These are phyloP conservation scores for Comarum palustre DNA, from an alignment of 306 rosid genomes.

Conservation along the genomic window DNA sequence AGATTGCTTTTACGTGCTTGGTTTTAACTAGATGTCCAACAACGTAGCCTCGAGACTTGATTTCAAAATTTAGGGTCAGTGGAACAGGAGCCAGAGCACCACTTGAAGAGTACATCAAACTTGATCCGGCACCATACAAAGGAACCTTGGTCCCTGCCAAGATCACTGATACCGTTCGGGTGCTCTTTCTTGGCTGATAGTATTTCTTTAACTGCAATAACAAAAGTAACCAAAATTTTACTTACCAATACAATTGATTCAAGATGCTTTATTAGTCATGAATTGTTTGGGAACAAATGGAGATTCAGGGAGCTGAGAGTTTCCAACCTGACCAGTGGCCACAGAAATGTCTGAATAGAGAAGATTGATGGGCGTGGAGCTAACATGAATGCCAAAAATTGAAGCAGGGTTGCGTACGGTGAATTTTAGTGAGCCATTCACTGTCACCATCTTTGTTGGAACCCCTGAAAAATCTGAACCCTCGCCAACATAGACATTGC, in stretches of 20 bases:
- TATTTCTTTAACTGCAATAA: constrained; percentile 67
- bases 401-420: constrained; percentile 82
- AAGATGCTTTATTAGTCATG: background rate
- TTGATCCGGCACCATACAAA: constrained; percentile 82
- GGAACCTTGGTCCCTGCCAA: constrained; percentile 73
- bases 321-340: constrained; percentile 74
- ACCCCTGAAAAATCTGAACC: constrained; percentile 86
- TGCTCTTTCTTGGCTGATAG: constrained; percentile 83
- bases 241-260: constrained; percentile 6
- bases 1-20: constrained; percentile 52
- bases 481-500: constrained; percentile 65
- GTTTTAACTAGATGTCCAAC: constrained; percentile 84
- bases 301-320: background rate
- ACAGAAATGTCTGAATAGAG: constrained; percentile 66
- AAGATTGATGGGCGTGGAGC: constrained; percentile 65
- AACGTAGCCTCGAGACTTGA: constrained; percentile 65
- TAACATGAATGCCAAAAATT: constrained; percentile 83
- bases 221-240: constrained; percentile 5
- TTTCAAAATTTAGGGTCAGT: constrained; percentile 48
- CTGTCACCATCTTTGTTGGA: constrained; percentile 69
- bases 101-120: constrained; percentile 35
- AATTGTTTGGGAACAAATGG: background rate
- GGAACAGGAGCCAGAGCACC: constrained; percentile 60
- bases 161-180: constrained; percentile 36
- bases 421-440: constrained; percentile 65